Conservation (phyloP, 176 grass and related monocot species). For the Phyllostachys edulis region DNA sequence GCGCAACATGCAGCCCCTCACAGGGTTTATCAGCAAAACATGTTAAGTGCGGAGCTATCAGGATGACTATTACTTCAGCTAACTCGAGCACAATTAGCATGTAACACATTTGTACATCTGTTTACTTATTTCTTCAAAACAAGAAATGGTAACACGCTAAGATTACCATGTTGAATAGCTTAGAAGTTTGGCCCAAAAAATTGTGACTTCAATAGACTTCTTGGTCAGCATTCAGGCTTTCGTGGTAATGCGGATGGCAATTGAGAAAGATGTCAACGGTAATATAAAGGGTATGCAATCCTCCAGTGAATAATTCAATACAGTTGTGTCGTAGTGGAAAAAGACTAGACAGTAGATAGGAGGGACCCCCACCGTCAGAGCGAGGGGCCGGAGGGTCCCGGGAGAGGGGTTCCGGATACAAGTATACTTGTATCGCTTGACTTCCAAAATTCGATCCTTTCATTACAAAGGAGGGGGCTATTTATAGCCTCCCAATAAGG, state of each 20-base stretch:
- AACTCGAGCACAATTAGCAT: not conserved
- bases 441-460: too few species aligned
- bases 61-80: not conserved
- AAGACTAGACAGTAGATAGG: too few species aligned
- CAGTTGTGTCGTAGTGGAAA: too few species aligned
- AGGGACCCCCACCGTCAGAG: too few species aligned
- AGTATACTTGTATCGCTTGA: too few species aligned
- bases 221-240: not conserved
- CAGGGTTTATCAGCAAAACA: not conserved
- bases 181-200: not conserved
- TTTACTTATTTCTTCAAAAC: not conserved
- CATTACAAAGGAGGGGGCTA: too few species aligned
- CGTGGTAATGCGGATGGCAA: not conserved
- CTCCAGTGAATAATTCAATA: not conserved
- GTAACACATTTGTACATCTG: not conserved
- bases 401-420: too few species aligned
- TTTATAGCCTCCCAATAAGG: too few species aligned
- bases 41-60: not conserved
- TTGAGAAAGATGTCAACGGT: not conserved
- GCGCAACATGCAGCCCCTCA: not conserved
- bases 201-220: not conserved
- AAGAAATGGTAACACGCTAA: not conserved
- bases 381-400: too few species aligned
- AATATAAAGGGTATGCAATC: not conserved
- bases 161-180: not conserved